Evolutionary conservation across 2,329 filamentous ascomycete species (phyloP).

Genomic region (Neonectria sp.): DNA sequence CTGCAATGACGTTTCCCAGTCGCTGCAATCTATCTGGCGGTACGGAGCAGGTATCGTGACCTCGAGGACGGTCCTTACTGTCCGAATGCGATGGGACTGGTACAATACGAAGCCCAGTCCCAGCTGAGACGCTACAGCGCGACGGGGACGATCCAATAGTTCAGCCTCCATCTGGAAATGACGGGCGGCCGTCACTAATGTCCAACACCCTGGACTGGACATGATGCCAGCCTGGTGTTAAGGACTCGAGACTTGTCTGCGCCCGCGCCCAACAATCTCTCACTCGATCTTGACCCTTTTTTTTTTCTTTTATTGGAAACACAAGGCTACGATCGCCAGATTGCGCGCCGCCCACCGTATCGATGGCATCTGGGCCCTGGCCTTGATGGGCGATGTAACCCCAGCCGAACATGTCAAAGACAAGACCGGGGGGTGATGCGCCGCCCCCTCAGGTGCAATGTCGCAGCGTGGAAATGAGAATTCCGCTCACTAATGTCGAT

Average conservation of each 20-base stretch:
- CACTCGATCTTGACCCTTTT: slow-evolving; percentile 14
- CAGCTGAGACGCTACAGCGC: slow-evolving; percentile 23
- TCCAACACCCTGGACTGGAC: slow-evolving; percentile 37
- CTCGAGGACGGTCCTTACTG: neutral
- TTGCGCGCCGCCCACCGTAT: slow-evolving; percentile 13
- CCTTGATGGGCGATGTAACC: slow-evolving; percentile 25
- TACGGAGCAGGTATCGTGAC: neutral
- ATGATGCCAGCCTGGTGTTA: slow-evolving; percentile 43
- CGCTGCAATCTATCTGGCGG: slow-evolving; percentile 13
- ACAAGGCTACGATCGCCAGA: slow-evolving; percentile 12
- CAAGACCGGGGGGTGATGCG: slow-evolving; percentile 11
- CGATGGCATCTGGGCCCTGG: slow-evolving; percentile 10
- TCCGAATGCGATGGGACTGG: neutral
- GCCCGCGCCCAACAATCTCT: slow-evolving; percentile 25
- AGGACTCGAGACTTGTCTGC: slow-evolving; percentile 17
- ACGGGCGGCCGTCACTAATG: slow-evolving; percentile 31
- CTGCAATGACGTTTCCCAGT: neutral
- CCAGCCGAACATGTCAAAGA: slow-evolving; percentile 17
- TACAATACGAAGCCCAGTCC: neutral
- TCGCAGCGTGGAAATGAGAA: slow-evolving; percentile 5
- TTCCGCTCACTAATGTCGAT: neutral
- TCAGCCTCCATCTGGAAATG: slow-evolving; percentile 13
- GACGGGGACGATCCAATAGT: slow-evolving; percentile 29
- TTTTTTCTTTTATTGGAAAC: slow-evolving; percentile 23
- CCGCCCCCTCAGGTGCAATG: neutral